Conservation (phyloP, 225 moss, liverwort and hornwort genomes). For the Polytrichum formosum region DNA sequence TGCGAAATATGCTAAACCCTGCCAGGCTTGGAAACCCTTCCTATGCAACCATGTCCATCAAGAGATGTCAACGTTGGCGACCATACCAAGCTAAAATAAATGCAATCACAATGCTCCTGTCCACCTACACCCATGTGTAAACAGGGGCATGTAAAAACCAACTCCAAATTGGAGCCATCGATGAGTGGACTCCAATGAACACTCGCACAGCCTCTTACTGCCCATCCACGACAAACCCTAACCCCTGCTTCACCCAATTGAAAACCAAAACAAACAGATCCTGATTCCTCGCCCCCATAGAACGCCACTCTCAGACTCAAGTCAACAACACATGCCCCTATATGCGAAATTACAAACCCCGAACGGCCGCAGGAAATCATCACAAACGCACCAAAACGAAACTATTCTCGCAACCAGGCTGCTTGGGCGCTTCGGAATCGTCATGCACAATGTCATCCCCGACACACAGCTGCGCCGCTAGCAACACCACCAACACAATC, state of each 20-base stretch:
- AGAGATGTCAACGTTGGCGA: not conserved
- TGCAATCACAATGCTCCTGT: no score
- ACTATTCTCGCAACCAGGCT: slow-evolving; percentile 52
- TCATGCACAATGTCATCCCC: slow-evolving; percentile 36
- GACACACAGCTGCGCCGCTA: slow-evolving; percentile 25
- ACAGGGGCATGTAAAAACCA: no score
- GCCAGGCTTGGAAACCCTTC: not conserved
- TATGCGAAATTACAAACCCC: not conserved
- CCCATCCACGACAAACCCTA: not conserved
- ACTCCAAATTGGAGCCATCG: not conserved
- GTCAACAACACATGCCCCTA: not conserved
- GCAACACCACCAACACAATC: slow-evolving; percentile 18
- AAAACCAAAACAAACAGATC: not conserved
- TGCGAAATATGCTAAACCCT: not conserved
- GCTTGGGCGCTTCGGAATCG: slow-evolving; percentile 35
- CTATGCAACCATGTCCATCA: not conserved
- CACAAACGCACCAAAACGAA: slow-evolving; percentile 38
- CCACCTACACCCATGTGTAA: no score
- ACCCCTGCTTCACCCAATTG: not conserved
- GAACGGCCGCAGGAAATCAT: no score
- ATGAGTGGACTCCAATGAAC: not conserved
- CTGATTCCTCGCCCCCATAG: not conserved
- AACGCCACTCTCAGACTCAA: not conserved
- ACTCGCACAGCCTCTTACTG: not conserved
- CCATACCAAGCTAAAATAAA: no score